A percentile compares a stretch with the other conserved stretches of the same genome.
These are phyloP conservation scores for Rhizopogon vulgaris DNA, from an alignment of 768 basidiomycete genomes.

Conservation along the genomic window DNA sequence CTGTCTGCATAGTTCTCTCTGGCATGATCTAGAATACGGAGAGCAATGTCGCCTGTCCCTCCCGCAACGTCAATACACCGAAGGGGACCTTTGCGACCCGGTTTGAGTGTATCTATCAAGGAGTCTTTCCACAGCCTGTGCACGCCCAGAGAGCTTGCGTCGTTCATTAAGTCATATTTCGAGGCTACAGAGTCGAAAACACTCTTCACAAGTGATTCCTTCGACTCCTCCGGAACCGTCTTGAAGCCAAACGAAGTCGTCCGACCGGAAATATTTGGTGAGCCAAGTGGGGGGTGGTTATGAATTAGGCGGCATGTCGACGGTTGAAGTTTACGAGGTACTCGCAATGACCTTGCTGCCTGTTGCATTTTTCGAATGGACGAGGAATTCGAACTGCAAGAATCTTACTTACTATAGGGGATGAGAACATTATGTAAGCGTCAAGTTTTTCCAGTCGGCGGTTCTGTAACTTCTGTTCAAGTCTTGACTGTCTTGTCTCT, in stretches of 20 bases:
- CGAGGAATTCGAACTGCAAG: no score
- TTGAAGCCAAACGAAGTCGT: slow-evolving; percentile 92
- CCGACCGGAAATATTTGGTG: slow-evolving; percentile 17
- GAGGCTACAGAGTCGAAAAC: slow-evolving; percentile 96
- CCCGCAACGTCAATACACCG: slow-evolving; percentile 95
- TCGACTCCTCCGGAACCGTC: slow-evolving; percentile 78
- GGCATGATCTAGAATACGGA: slow-evolving; percentile 87
- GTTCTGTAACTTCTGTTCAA: no score
- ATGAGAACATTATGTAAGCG: not conserved
- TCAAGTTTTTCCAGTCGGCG: no score
- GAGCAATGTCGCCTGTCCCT: slow-evolving; percentile 95
- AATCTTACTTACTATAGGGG: not conserved
- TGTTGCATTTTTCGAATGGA: not conserved
- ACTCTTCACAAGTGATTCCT: slow-evolving; percentile 85
- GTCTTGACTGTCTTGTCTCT: no score
- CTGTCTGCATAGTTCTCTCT: slow-evolving; percentile 85
- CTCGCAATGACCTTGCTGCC: not conserved
- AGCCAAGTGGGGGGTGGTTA: slow-evolving; percentile 6
- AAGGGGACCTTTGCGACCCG: slow-evolving; percentile 66
- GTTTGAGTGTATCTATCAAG: slow-evolving; percentile 69
- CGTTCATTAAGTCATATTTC: slow-evolving; percentile 97
- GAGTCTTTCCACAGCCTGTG: slow-evolving; percentile 97
- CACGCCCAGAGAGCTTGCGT: slow-evolving; percentile 94
- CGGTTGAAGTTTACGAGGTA: not conserved
- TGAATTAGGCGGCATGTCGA: slow-evolving; percentile 10